A percentile compares a stretch with the other conserved stretches of the same genome.
These are phyloP conservation scores for Achaetomiella virescens DNA, from an alignment of 495 filamentous ascomycete genomes.

Conservation along the genomic window DNA sequence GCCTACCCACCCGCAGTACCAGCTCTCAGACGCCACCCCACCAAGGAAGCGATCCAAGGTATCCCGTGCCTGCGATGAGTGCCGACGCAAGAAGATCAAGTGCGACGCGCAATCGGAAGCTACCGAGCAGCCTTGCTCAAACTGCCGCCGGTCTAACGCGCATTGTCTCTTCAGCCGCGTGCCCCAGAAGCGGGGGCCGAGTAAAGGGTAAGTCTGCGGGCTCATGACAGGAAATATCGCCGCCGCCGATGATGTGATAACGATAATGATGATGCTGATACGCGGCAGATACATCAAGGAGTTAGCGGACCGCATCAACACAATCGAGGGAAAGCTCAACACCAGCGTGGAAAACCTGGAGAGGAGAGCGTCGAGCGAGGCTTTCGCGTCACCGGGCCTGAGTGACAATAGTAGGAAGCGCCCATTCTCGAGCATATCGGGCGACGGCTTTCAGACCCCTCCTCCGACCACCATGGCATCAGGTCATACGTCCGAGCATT, in stretches of 20 bases:
- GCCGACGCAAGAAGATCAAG: constrained; percentile 91
- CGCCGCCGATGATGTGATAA: too few relatives aligned
- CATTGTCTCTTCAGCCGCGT: constrained; percentile 86
- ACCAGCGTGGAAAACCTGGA: constrained; percentile 22
- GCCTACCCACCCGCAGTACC: constrained; percentile 15
- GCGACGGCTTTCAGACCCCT: constrained; percentile 31
- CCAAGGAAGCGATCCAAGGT: constrained; percentile 85
- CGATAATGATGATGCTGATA: constrained; percentile 16
- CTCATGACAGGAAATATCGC: too few relatives aligned
- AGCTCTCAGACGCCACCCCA: constrained; percentile 51
- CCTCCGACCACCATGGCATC: constrained; percentile 26
- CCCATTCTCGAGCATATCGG: constrained; percentile 42
- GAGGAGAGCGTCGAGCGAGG: constrained; percentile 33
- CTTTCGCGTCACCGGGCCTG: constrained; percentile 29
- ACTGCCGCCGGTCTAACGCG: constrained; percentile 71
- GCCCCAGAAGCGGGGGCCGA: constrained; percentile 91
- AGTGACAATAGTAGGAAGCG: constrained; percentile 39
- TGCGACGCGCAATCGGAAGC: constrained; percentile 83
- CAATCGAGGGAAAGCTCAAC: constrained; percentile 62
- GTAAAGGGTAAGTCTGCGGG: constrained; percentile 67
- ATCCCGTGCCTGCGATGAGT: constrained; percentile 91
- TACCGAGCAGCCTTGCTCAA: constrained; percentile 73
- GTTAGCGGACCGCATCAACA: constrained; percentile 79
- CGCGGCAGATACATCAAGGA: constrained; percentile 85
- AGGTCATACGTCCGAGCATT: constrained; percentile 33